Percentiles rank a stretch among this genome's conserved stretches.
Conservation (phyloP, 495 filamentous ascomycete species). For the Hypomontagnella monticulosa region DNA sequence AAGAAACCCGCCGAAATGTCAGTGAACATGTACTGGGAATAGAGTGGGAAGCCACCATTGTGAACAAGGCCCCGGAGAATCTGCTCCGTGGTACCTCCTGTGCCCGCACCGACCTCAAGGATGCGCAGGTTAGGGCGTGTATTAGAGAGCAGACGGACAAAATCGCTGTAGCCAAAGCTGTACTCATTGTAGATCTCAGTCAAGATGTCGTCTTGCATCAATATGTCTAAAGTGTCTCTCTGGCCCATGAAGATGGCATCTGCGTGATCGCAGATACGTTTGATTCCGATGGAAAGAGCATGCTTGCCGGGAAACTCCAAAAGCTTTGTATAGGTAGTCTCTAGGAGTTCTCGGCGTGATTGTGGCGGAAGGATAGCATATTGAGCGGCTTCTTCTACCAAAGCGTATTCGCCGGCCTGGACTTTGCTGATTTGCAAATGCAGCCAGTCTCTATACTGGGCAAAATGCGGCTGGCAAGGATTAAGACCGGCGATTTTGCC, state of each 20-base stretch:
- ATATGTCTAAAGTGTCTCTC: conserved; percentile 46
- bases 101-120: conserved; percentile 46
- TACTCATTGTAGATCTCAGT: conserved; percentile 45
- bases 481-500: too few species aligned
- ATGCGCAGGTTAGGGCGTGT: conserved; percentile 47
- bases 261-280: conserved; percentile 43
- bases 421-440: too few species aligned
- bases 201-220: conserved; percentile 46
- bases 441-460: too few species aligned
- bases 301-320: too few species aligned
- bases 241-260: conserved; percentile 43
- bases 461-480: too few species aligned
- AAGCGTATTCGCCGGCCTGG: too few species aligned
- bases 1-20: conserved; percentile 58
- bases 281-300: conserved; percentile 37
- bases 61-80: conserved; percentile 34
- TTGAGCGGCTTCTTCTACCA: too few species aligned
- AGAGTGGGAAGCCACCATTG: conserved; percentile 39
- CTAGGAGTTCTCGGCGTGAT: too few species aligned
- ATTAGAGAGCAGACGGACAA: conserved; percentile 39
- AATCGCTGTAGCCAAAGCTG: conserved; percentile 39
- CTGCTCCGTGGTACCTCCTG: conserved; percentile 43
- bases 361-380: too few species aligned
- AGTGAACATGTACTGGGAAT: conserved; percentile 53
- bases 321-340: too few species aligned